Conservation (phyloP, 2,329 filamentous ascomycete species). For the Curvularia eragrostidis region DNA sequence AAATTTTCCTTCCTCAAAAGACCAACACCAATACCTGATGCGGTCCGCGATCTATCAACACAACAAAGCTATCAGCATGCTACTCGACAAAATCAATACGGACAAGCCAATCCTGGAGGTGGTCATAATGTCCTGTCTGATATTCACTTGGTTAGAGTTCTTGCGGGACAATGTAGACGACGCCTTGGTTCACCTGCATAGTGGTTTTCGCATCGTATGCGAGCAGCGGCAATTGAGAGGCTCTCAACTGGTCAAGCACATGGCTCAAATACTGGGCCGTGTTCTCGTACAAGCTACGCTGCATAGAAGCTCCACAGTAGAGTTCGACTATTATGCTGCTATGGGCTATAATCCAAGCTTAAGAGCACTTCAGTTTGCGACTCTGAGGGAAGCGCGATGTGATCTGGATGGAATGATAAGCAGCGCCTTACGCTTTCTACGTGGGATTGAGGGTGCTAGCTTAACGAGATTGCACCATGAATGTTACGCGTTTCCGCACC, state of each 20-base stretch:
- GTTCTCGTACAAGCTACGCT: not conserved
- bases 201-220: not conserved
- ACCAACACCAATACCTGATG: not conserved
- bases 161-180: not conserved
- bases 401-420: not conserved
- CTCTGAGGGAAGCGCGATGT: not conserved
- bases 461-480: not conserved
- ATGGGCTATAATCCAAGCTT: not conserved
- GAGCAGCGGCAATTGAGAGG: not conserved
- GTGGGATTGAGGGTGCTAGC: not conserved
- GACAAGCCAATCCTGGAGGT: not conserved
- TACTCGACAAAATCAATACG: not conserved
- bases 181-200: not conserved
- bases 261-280: not conserved
- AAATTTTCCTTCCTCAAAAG: not conserved
- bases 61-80: not conserved
- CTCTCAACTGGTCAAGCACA: not conserved
- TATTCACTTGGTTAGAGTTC: not conserved
- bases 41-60: not conserved
- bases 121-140: not conserved
- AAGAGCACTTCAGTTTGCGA: not conserved
- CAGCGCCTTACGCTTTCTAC: not conserved
- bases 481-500: not conserved
- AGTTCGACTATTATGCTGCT: not conserved
- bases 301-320: not conserved